These are phyloP conservation scores for Neopestalotiopsis clavispora DNA, from an alignment of 2,329 filamentous ascomycete species.

Conservation along the genomic window DNA sequence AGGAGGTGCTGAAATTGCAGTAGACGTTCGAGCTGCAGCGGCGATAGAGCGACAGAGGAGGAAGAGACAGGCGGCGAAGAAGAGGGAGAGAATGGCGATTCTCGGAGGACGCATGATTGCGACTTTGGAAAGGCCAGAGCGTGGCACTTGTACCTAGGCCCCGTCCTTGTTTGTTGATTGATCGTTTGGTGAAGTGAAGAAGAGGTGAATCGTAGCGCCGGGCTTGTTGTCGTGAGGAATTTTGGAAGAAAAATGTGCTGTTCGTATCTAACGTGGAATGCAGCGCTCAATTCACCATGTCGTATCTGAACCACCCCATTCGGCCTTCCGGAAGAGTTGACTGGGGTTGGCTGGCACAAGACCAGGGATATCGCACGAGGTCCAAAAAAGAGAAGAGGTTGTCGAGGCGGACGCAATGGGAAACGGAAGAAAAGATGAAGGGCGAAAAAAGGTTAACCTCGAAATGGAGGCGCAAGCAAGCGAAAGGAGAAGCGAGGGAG, in stretches of 20 bases:
- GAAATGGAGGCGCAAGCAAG: not conserved
- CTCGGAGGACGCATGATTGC: conserved; percentile 59
- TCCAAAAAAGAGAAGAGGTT: not conserved
- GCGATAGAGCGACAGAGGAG: conserved; percentile 58
- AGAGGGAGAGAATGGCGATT: conserved; percentile 58
- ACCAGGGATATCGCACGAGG: not conserved
- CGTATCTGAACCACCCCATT: conserved; percentile 4
- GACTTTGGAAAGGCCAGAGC: conserved; percentile 9
- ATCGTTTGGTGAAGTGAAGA: not conserved
- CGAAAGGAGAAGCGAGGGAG: conserved; percentile 3
- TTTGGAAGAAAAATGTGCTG: not conserved
- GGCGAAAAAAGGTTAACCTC: not conserved
- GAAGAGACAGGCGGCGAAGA: conserved; percentile 58
- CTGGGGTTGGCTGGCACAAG: not conserved
- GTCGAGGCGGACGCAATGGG: not conserved
- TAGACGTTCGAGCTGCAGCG: conserved; percentile 38
- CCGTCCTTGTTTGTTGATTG: not conserved
- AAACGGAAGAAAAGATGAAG: not conserved
- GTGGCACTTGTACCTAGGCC: not conserved
- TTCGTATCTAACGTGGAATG: conserved; percentile 5
- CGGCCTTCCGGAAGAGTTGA: conserved; percentile 1
- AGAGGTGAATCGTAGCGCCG: not conserved
- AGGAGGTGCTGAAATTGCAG: conserved; percentile 30
- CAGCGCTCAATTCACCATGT: conserved; percentile 10
- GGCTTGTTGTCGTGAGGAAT: not conserved